Evolutionary conservation across 352 stramenopile genomes (phyloP), one percentile per base, ranked within the genome.

Genomic region (Elongisporangium anandrum): DNA sequence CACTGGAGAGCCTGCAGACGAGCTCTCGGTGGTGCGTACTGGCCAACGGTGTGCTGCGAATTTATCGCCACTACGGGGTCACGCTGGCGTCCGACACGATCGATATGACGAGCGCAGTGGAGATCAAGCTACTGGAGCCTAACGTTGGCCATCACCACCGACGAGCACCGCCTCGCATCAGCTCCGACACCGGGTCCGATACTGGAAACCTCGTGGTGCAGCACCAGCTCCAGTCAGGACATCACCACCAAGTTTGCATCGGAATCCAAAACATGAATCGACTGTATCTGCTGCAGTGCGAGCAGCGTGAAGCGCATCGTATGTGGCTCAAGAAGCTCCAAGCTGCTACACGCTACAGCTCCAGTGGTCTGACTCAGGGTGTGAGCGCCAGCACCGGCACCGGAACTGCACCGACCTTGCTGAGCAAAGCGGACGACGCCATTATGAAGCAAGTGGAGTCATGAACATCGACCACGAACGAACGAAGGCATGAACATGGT

Each of bases 1-100:
- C 81, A 49, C 59, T 89, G 17, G 79, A 88, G 19, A 85, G 71
- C 34, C 75, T 84, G 49, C 79, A 86, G 52, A 71, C 77, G 13
- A 87, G 72, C 52, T 64, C 70, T 45, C 81, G 81, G n/a, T 91
- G 81, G 81, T 91, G 81, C 49, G 81, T 89, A 8, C 64, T 91
- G 20, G 77, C 79, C 4, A 79, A 89, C 52, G 74, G 79, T 24
- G 55, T 77, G 34, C 59, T 89, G 29, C 75, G 81, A 12, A 78
- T 91, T 19, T 91, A 91, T 49, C 73, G 81, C n/a, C 81, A 91
- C 57, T 89, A 85, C 48, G 79, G 81, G 22, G 77, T 91, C 9
- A 89, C 77, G 8, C 61, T 89, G 15, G 75, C 77, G 48, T 85
- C 77, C 3, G 81, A 89, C 47, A 71, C 72, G 1, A 60, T 91